Base-by-base conservation (phyloP, 257 asterid species). In the Plantago elongata region DNA sequence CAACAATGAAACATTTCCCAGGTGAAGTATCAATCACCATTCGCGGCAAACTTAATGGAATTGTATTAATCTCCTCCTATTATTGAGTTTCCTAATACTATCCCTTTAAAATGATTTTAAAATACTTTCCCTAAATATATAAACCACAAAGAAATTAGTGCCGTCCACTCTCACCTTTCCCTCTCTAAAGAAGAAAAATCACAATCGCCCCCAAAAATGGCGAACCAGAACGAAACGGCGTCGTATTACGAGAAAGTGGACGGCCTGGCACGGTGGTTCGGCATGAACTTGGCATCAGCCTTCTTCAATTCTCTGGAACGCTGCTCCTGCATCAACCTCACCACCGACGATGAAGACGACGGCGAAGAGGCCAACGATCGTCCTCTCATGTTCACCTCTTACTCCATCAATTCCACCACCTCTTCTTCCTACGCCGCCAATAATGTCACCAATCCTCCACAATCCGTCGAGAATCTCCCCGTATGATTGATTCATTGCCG, bases 291-390 rank as follows among this genome's bases (percentile, higher is more conserved):
- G 6, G 96, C 94, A 50, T 64, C 91, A 18, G 98, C 96, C 22
- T 91, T 91, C 80, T 91, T 91, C 77, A 88, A 95, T 42, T 91
- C 98, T n/a, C 82, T 91, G 22, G 98, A 91, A 67, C 86, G 98
- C n/a, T 91, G 95, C 68, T 84, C 98, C 57, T 91, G 96, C 79
- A 94, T 91, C 59, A 88, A 82, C 62, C 85, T 91, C 68, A 75
- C 83, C 58, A 88, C 98, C 67, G 81, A 63, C 77, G 97, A 90
- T 55, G 72, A 89, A 64, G 98, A 90, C 44, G 89, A 75, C 9
- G 85, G 80, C 18, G 96, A 80, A 69, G 98, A 91, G 75, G 89
- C 98, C 22, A 86, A 88, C 51, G 98, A 88, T 68, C 94, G 86
- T n/a, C 98, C 98, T 13, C 83, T 90, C 40, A 82, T 90, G 82